phyloP scores from a whole-genome alignment of 305 asterid genomes.

The Rubia peregrina region DNA sequence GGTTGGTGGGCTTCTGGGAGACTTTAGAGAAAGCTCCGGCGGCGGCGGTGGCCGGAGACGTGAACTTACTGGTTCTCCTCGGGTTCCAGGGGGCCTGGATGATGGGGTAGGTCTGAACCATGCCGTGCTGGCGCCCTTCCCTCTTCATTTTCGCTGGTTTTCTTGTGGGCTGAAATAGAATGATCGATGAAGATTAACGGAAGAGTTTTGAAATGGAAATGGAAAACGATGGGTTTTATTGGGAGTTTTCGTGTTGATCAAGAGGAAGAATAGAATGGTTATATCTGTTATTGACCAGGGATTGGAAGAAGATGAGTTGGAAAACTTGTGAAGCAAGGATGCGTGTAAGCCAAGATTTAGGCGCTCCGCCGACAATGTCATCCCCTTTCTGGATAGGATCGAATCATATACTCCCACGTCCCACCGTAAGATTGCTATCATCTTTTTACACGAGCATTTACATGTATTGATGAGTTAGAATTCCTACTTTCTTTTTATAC shows the following conservation, averaged over 20 bases:
- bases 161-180: constrained; percentile 8
- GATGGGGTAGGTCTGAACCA: constrained; percentile 48
- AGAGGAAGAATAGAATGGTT: background rate
- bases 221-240: constrained; percentile 11
- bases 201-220: constrained; percentile 6
- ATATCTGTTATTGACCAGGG: background rate
- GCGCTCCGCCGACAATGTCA: constrained; percentile 4
- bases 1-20: constrained; percentile 69
- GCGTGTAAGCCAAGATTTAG: constrained; percentile 30
- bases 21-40: constrained; percentile 62
- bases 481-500: too few relatives aligned
- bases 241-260: background rate
- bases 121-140: constrained; percentile 74
- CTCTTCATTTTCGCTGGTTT: constrained; percentile 46
- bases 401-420: too few relatives aligned
- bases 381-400: too few relatives aligned
- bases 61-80: constrained; percentile 25
- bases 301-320: constrained; percentile 1
- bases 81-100: constrained; percentile 27
- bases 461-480: too few relatives aligned
- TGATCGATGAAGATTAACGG: background rate
- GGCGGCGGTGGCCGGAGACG: constrained; percentile 31
- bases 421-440: too few relatives aligned
- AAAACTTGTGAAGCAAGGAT: constrained; percentile 43
- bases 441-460: too few relatives aligned